A percentile compares a stretch with the other conserved stretches of the same genome.
Conservation (phyloP, 768 basidiomycete genomes). For the Infundibulicybe gibba region DNA sequence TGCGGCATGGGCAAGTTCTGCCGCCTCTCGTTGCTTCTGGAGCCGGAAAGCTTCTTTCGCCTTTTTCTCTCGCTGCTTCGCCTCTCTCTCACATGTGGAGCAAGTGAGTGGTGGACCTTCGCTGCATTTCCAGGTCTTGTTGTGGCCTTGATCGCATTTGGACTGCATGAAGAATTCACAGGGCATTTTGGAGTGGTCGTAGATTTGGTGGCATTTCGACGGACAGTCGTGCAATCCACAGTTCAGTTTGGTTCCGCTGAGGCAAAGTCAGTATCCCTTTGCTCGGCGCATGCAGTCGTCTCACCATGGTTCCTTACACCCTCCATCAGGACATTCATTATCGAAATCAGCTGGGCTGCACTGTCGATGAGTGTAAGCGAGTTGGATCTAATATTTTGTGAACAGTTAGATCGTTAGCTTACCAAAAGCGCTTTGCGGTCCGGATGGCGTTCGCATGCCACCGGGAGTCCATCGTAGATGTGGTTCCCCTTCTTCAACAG, state of each 20-base stretch:
- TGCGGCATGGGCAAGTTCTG: constrained; percentile 36
- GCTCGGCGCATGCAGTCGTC: constrained; percentile 2
- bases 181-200: constrained; percentile 48
- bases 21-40: constrained; percentile 41
- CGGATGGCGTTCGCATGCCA: constrained; percentile 55
- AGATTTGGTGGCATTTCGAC: constrained; percentile 57
- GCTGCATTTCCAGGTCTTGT: constrained; percentile 38
- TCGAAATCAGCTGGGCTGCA: constrained; percentile 45
- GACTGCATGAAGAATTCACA: constrained; percentile 35
- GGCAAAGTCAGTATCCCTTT: background rate
- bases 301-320: constrained; percentile 60
- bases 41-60: constrained; percentile 33
- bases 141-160: constrained; percentile 45
- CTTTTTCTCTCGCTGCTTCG: constrained; percentile 36
- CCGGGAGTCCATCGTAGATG: constrained; percentile 58
- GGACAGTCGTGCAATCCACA: constrained; percentile 55
- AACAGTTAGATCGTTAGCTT: too few relatives aligned
- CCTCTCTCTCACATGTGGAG: constrained; percentile 41
- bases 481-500: constrained; percentile 38
- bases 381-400: too few relatives aligned
- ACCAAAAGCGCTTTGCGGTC: constrained; percentile 31
- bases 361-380: too few relatives aligned
- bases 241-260: constrained; percentile 43
- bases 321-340: constrained; percentile 52
- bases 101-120: constrained; percentile 34